phyloP scores from a whole-genome alignment of 1,139 yeast species.

The Hansenula sp. region DNA sequence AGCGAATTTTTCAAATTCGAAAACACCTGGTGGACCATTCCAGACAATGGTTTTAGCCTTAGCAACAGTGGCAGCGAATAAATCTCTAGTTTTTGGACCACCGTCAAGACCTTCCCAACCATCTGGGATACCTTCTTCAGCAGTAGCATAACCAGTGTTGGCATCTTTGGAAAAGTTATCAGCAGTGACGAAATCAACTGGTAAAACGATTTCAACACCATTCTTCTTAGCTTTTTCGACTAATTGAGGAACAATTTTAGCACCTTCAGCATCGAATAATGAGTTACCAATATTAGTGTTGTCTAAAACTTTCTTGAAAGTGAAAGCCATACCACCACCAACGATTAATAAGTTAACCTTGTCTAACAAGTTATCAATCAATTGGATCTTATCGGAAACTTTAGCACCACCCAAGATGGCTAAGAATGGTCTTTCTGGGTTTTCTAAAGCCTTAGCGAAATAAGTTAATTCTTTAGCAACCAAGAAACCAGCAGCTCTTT shows the following conservation, averaged over 20 bases:
- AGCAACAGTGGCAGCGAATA: slow-evolving; percentile 75
- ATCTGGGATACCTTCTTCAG: slow-evolving; percentile 86
- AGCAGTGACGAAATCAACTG: slow-evolving; percentile 91
- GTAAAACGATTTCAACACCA: slow-evolving; percentile 86
- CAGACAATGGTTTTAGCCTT: slow-evolving; percentile 96
- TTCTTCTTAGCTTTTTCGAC: slow-evolving; percentile 93
- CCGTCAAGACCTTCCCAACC: slow-evolving; percentile 93
- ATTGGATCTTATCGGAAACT: slow-evolving; percentile 96
- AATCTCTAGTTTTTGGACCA: slow-evolving; percentile 81
- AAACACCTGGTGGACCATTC: slow-evolving; percentile 99
- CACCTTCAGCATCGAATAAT: slow-evolving; percentile 85
- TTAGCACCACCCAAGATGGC: slow-evolving; percentile 99
- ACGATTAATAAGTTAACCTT: slow-evolving; percentile 89
- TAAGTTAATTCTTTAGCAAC: slow-evolving; percentile 94
- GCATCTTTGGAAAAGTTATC: slow-evolving; percentile 93
- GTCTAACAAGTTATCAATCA: slow-evolving; percentile 93
- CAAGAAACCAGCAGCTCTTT: slow-evolving; percentile 96
- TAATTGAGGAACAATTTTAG: slow-evolving; percentile 85
- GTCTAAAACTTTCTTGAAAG: slow-evolving; percentile 90
- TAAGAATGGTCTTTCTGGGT: slow-evolving; percentile 94
- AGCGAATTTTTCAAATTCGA: slow-evolving; percentile 89
- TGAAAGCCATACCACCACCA: slow-evolving; percentile 99
- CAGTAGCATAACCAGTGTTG: slow-evolving; percentile 71
- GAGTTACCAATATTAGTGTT: slow-evolving; percentile 86
- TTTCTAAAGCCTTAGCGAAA: slow-evolving; percentile 96